phyloP scores from a whole-genome alignment of 805 yeast genomes.

The Starmera quercuum region DNA sequence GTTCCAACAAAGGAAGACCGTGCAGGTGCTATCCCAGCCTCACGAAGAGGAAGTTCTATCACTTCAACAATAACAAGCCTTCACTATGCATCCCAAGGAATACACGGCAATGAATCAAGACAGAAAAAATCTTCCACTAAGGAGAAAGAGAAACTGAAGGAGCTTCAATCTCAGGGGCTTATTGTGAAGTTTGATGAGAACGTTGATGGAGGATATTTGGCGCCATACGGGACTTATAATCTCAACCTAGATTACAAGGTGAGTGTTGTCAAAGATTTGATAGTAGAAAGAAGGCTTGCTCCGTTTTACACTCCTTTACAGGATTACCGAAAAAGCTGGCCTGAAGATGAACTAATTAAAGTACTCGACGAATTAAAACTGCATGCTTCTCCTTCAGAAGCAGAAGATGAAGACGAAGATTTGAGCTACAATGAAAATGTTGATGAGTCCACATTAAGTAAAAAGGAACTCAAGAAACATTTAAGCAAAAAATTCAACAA shows the following conservation, averaged over 20 bases:
- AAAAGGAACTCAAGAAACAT: conserved; percentile 38
- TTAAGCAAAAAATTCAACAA: conserved; percentile 28
- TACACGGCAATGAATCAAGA: conserved; percentile 3
- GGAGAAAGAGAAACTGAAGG: conserved; percentile 48
- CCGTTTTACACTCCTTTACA: conserved; percentile 90
- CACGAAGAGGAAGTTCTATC: conserved; percentile 10
- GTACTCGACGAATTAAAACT: conserved; percentile 42
- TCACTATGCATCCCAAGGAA: conserved; percentile 4
- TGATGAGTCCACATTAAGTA: conserved; percentile 29
- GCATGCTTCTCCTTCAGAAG: conserved; percentile 43
- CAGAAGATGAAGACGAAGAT: conserved; percentile 55
- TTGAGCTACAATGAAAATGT: conserved; percentile 46
- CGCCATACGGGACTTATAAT: conserved; percentile 85
- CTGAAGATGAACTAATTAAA: conserved; percentile 56
- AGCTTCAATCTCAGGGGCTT: conserved; percentile 46
- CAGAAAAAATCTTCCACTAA: conserved; percentile 33
- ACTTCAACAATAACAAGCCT: conserved; percentile 6
- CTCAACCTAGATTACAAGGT: conserved; percentile 67
- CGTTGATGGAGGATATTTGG: conserved; percentile 92
- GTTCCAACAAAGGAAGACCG: conserved; percentile 37
- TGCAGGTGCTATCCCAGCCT: conserved; percentile 6
- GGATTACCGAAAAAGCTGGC: conserved; percentile 68
- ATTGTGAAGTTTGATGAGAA: conserved; percentile 56
- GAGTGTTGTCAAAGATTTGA: conserved; percentile 61
- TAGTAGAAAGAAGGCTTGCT: conserved; percentile 65